Base-by-base conservation (phyloP, 148 eudicot genomes). In the Polygonum aviculare region DNA sequence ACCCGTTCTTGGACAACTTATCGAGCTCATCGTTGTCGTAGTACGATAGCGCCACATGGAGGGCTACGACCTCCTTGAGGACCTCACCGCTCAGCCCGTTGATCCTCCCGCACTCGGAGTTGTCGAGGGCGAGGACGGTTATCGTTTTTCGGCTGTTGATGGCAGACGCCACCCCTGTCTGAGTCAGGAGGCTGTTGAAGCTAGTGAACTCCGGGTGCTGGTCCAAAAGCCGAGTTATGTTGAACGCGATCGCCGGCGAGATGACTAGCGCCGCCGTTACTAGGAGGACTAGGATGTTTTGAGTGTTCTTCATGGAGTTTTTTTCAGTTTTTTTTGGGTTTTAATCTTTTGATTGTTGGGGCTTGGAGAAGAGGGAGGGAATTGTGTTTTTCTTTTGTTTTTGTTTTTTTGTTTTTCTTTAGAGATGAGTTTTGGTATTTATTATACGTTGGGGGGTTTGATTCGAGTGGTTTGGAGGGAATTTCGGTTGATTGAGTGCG, bases 1-100 rank as follows among this genome's bases (percentile, higher is more conserved):
- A 63, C 40, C 81, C 80, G 3, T 63, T 54, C 7, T 57, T 48
- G n/a, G 76, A 35, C 51, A 85, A 8, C 22, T 76, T 76, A 0
- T 10, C 33, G 12, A 87, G 31, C 40, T 81, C 85, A 8, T 14
- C 72, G 9, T 6, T n/a, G 50, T 87, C 90, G 65, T 45, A 87
- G 78, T 85, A 87, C 67, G 83, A 83, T 2, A 87, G 79, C 44
- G 85, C 49, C 0, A 82, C 76, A 47, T 87, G 90, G 73, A 82
- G 77, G 45, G 79, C 76, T 6, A 87, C 69, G 33, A 87, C 75
- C 69, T 59, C 62, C 39, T 19, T 74, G 4, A 78, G 18, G 1
- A 77, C 16, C 5, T 41, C 48, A 4, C 19, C 9, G 7, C 86
- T 74, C 26, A 69, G 50, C 9, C 79, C 45, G 4, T 71, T 7